Percentiles rank a stretch among this genome's conserved stretches.
phyloP scores from a whole-genome alignment of 2,329 filamentous ascomycete genomes.

The Aspergillus jensenii region DNA sequence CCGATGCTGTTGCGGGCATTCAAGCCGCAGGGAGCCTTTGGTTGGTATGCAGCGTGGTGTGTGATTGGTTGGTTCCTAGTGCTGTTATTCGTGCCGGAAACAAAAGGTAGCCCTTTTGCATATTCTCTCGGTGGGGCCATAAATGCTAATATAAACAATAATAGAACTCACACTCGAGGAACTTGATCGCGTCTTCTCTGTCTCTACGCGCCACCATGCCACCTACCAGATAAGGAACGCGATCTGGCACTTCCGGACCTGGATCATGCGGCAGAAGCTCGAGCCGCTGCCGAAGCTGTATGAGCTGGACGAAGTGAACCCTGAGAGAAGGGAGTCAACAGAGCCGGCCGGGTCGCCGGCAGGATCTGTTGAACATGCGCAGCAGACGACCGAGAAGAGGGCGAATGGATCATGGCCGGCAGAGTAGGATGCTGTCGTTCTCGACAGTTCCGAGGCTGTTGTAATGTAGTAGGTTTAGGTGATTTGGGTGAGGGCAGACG shows the following conservation, averaged over 20 bases:
- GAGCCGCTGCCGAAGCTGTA: constrained; percentile 30
- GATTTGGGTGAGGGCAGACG: no score
- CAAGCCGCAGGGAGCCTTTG: constrained; percentile 53
- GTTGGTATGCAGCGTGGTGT: constrained; percentile 49
- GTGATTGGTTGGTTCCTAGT: constrained; percentile 43
- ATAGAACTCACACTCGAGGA: constrained; percentile 45
- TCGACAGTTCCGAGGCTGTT: no score
- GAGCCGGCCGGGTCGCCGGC: not conserved
- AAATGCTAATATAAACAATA: constrained; percentile 11
- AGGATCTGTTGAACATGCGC: not conserved
- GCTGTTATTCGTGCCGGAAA: constrained; percentile 39
- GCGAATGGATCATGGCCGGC: no score
- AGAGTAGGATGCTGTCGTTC: no score
- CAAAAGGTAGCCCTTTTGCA: constrained; percentile 22
- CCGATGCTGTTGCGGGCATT: constrained; percentile 51
- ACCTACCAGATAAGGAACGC: constrained; percentile 40
- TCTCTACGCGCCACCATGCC: constrained; percentile 46
- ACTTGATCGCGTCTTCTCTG: constrained; percentile 55
- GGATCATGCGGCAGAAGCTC: constrained; percentile 32
- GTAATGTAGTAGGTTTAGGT: no score
- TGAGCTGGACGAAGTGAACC: constrained; percentile 22
- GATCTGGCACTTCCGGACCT: constrained; percentile 42
- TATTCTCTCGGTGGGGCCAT: no score
- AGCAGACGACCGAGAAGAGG: no score
- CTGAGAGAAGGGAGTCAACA: not conserved